A percentile compares a stretch with the other conserved stretches of the same genome.
Evolutionary conservation across 768 basidiomycete genomes (phyloP).

Genomic region (Tulasnella sp.): DNA sequence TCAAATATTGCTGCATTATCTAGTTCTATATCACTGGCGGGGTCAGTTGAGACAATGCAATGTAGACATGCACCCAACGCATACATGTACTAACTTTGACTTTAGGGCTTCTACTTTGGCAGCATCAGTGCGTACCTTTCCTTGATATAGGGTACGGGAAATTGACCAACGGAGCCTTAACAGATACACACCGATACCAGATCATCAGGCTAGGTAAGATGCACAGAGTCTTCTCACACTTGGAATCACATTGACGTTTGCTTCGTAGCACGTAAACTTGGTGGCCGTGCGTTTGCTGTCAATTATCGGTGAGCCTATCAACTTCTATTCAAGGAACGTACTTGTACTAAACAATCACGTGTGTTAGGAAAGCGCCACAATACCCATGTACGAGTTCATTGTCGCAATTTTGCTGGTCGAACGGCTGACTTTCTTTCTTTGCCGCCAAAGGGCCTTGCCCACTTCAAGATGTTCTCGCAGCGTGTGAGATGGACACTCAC

Average conservation of each 20-base stretch:
- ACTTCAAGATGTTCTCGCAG: conserved; percentile 77
- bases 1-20: background rate
- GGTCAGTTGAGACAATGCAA: conserved; percentile 34
- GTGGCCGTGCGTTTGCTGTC: conserved; percentile 25
- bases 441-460: conserved; percentile 38
- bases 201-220: conserved; percentile 73
- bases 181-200: conserved; percentile 32
- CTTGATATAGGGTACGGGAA: background rate
- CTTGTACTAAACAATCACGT: too few species aligned
- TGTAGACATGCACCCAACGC: background rate
- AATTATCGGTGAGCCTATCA: conserved; percentile 34
- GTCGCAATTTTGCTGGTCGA: background rate
- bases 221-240: conserved; percentile 30
- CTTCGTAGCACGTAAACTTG: conserved; percentile 9
- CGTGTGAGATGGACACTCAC: conserved; percentile 42
- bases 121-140: conserved; percentile 2
- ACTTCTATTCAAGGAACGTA: too few species aligned
- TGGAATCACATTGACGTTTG: conserved; percentile 41
- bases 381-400: conserved; percentile 48
- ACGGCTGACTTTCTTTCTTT: too few species aligned
- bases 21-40: conserved; percentile 25
- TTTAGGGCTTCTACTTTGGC: conserved; percentile 14
- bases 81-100: background rate
- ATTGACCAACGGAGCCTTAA: background rate
- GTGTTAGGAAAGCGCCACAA: conserved; percentile 60